phyloP scores from a whole-genome alignment of 2,329 filamentous ascomycete species.

The Neofusicoccum kwambonambiense region DNA sequence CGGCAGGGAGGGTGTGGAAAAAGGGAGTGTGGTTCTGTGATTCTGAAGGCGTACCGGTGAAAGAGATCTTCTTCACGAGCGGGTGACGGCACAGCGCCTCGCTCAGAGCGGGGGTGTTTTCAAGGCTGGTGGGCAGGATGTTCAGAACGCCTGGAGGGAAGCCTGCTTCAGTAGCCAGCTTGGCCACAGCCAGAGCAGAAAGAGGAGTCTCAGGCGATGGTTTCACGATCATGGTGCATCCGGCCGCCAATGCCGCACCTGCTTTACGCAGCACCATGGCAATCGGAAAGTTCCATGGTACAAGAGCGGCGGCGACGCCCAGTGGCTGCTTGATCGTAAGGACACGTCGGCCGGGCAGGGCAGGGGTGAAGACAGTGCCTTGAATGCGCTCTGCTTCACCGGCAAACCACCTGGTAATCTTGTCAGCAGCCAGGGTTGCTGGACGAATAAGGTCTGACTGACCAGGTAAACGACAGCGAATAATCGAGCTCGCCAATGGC shows the following conservation, averaged over 20 bases:
- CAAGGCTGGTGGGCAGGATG: slow-evolving; percentile 59
- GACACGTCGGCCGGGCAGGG: slow-evolving; percentile 62
- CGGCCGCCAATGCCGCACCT: slow-evolving; percentile 66
- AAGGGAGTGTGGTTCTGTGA: neutral
- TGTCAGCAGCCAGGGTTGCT: neutral
- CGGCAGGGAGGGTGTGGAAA: neutral
- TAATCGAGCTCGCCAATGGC: slow-evolving; percentile 55
- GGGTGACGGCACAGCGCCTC: slow-evolving; percentile 58
- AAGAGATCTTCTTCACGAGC: slow-evolving; percentile 61
- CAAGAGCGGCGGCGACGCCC: slow-evolving; percentile 65
- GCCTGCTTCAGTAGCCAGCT: slow-evolving; percentile 27
- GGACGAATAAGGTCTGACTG: neutral
- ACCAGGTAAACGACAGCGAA: slow-evolving; percentile 53
- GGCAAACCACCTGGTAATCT: slow-evolving; percentile 45
- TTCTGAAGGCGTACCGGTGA: slow-evolving; percentile 42
- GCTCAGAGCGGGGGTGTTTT: slow-evolving; percentile 54
- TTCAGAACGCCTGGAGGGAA: slow-evolving; percentile 60
- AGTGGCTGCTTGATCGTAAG: slow-evolving; percentile 75
- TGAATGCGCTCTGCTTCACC: slow-evolving; percentile 62
- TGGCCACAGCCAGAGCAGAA: slow-evolving; percentile 19
- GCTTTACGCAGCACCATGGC: slow-evolving; percentile 69
- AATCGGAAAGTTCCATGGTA: slow-evolving; percentile 72
- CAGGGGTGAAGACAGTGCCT: slow-evolving; percentile 59
- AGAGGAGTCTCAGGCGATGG: slow-evolving; percentile 22
- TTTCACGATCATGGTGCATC: slow-evolving; percentile 66